Percentiles rank a stretch among this genome's conserved stretches.
Conservation (phyloP, 2,329 filamentous ascomycete species). For the Botryotinia narcissicola region DNA sequence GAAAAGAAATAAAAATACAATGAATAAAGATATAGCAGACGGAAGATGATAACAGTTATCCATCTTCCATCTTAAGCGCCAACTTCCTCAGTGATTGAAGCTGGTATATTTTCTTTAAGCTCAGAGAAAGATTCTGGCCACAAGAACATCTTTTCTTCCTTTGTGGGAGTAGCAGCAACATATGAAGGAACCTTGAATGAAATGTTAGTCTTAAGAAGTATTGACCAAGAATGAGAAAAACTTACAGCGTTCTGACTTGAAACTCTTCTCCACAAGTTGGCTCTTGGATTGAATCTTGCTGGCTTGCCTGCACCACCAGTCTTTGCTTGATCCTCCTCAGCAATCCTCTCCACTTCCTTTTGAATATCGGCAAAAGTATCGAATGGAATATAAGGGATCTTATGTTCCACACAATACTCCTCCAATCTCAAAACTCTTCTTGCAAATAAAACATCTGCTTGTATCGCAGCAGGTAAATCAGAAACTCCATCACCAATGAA, state of each 20-base stretch:
- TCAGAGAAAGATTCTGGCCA: constrained; percentile 60
- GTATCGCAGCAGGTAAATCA: constrained; percentile 62
- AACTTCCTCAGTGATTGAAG: neutral
- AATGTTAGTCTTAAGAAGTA: constrained; percentile 11
- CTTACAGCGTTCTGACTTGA: constrained; percentile 53
- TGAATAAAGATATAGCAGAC: neutral
- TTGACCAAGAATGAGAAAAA: neutral
- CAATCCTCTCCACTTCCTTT: constrained; percentile 56
- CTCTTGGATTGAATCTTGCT: constrained; percentile 62
- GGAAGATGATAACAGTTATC: neutral
- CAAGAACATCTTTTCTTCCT: constrained; percentile 60
- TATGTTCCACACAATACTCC: constrained; percentile 63
- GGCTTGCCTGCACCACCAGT: constrained; percentile 60
- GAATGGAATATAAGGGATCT: constrained; percentile 59
- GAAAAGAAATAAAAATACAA: neutral
- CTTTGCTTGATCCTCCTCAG: constrained; percentile 57
- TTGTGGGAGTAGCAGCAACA: constrained; percentile 50
- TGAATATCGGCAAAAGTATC: constrained; percentile 67
- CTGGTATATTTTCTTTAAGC: constrained; percentile 12
- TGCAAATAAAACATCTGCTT: constrained; percentile 67
- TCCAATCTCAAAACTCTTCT: constrained; percentile 62
- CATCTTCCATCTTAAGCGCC: neutral
- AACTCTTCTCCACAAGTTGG: constrained; percentile 65
- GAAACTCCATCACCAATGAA: constrained; percentile 71
- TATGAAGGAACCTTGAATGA: constrained; percentile 44